Evolutionary conservation across 371 early-diverging fungal genomes (phyloP).

Genomic region (Actinomortierella ambigua): DNA sequence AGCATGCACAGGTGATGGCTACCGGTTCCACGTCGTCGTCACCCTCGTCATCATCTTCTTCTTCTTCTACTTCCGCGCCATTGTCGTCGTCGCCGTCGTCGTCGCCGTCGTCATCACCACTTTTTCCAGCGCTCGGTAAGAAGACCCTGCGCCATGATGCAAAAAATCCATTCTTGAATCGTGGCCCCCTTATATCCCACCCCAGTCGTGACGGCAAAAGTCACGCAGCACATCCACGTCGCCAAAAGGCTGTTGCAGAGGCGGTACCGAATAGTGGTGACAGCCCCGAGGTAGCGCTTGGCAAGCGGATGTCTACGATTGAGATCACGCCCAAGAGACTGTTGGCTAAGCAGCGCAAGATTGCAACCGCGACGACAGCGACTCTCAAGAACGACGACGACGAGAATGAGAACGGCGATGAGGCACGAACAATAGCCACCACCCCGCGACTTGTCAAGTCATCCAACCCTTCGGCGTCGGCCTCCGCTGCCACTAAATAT

Average conservation of each 20-base stretch:
- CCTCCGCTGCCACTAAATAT: slow-evolving; percentile 4
- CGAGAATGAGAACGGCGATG: too few relatives aligned
- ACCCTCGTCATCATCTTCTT: too few relatives aligned
- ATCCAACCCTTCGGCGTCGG: background rate
- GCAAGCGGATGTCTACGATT: slow-evolving; percentile 36
- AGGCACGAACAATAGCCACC: background rate
- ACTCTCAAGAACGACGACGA: slow-evolving; percentile 1
- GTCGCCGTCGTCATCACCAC: background rate
- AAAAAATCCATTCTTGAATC: background rate
- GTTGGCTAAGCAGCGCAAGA: slow-evolving; percentile 25
- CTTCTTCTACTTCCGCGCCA: background rate
- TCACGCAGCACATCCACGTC: background rate
- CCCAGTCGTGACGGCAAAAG: background rate
- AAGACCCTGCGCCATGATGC: background rate
- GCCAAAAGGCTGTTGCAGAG: background rate
- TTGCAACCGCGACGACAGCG: background rate
- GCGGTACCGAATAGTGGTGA: slow-evolving; percentile 6
- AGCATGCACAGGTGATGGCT: too few relatives aligned
- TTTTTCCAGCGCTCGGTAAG: background rate
- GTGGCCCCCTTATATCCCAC: background rate
- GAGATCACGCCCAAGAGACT: slow-evolving; percentile 32
- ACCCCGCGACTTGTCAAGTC: background rate
- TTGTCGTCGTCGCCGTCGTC: background rate
- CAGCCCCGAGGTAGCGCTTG: slow-evolving; percentile 22
- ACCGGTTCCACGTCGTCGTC: too few relatives aligned